Evolutionary conservation across 805 yeast genomes (phyloP), one percentile per base, ranked within the genome.

Genomic region (Pichia paraexigua): DNA sequence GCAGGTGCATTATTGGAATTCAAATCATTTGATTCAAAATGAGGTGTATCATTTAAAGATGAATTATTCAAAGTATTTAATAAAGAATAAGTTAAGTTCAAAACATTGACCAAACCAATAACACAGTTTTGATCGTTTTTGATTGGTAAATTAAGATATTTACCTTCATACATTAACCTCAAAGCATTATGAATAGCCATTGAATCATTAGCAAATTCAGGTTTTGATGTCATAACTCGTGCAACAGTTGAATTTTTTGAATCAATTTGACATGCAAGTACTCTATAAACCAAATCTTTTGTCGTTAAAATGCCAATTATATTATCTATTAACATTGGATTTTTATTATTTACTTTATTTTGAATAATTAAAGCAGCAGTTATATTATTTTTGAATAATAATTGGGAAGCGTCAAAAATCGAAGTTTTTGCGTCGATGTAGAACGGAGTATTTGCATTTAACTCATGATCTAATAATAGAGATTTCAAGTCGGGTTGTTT

Each of bases 291-390:
- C 20, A 74, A 65, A 58, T 74, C 79, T 55, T 74, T 74, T 44
- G 73, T 71, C 1, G 78, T 74, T 48, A 74, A 63, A 48, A 74
- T 74, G 0, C 78, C 79, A 53, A 74, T 72, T 1, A 73, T 67
- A 46, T 66, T 66, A 47, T 66, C 65, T 13, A 45, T 41, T 18
- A 17, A 28, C 22, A 44, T 21, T n/a, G 7, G 9, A n/a, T 45
- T 39, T 22, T 13, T 11, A 13, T 42, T 24, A 54, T 71, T 74
- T 11, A 10, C 25, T 3, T 27, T 18, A 18, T 51, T 49, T 1
- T 51, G 41, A 47, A 67, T 64, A 12, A 74, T 70, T 28, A 74
- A 55, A 1, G 72, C 63, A 1, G 79, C 77, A 1, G 77, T 74
- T 1, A 70, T 67, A 18, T 66, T 62, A n/a, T 67, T 61, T 30